Evolutionary conservation across 2,329 filamentous ascomycete genomes (phyloP), one percentile per base, ranked within the genome.

Genomic region (Proliferodiscus dingleyae): DNA sequence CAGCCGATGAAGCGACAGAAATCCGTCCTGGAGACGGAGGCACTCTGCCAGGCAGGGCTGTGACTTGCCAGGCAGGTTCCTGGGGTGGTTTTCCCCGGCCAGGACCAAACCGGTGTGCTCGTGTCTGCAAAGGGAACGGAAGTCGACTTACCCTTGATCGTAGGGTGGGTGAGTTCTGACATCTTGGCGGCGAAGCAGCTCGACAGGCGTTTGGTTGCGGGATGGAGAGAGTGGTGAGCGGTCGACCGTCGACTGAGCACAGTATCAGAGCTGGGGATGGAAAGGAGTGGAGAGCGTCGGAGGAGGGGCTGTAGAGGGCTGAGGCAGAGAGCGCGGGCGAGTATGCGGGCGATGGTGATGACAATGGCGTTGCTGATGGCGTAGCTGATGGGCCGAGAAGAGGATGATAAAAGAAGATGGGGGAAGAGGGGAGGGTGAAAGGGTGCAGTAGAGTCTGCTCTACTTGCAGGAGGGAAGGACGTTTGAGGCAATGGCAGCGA

Each of bases 101-200:
- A 18, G 15, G 16, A 6, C 5, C 15, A 7, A 28, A 13, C 13
- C 7, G 10, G 36, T 11, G 7, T 37, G 36, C 36, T 41, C 11
- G 42, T 28, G 46, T 48, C 34, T 42, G 32, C 37, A 47, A 32
- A 32, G 9, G 10, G 32, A 28, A 37, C 11, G 34, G 26, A 41
- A 30, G 26, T 36, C 22, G 45, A 71, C 72, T 52, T 70, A 78
- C 75, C 75, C 68, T 78, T 69, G 68, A 79, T 79, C 63, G 75
- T 80, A 60, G 66, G 65, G 68, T 80, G 76, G 47, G 69, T 69
- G 60, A 78, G 75, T 56, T 78, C 75, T 56, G 69, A 68, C 74
- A 77, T 78, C 13, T 43, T 54, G 30, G 26, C 16, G 33, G 23
- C 16, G 32, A n/a, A 34, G 32, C n/a, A n/a, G n/a, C n/a, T n/a